These are phyloP conservation scores for Claviceps maximensis DNA, from an alignment of 2,329 filamentous ascomycete genomes.

Conservation along the genomic window DNA sequence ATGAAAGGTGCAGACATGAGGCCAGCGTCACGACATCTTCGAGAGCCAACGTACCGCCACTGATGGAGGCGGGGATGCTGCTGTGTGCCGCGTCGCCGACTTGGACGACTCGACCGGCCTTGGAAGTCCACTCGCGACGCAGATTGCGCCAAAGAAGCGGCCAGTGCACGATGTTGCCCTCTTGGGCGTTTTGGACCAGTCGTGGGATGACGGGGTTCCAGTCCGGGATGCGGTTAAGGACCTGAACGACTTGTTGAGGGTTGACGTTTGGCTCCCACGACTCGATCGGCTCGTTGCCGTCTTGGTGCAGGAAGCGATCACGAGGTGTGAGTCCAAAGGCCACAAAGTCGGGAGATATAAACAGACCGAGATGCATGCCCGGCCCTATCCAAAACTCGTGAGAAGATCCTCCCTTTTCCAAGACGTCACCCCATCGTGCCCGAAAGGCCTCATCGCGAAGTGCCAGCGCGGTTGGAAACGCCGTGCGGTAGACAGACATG, in stretches of 20 bases:
- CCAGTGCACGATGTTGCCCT: conserved; percentile 8
- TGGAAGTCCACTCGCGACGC: conserved; percentile 7
- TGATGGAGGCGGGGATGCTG: conserved; percentile 10
- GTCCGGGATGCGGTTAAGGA: background rate
- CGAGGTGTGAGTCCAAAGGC: conserved; percentile 2
- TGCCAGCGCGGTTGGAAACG: background rate
- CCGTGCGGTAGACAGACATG: conserved; percentile 2
- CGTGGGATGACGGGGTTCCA: conserved; percentile 1
- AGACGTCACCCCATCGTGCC: background rate
- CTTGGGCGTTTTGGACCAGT: conserved; percentile 1
- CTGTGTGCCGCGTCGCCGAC: conserved; percentile 11
- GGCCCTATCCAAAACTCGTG: conserved; percentile 2
- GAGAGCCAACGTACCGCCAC: conserved; percentile 10
- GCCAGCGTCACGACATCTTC: conserved; percentile 11
- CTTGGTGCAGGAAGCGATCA: background rate
- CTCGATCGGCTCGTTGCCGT: background rate
- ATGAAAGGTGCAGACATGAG: conserved; percentile 8
- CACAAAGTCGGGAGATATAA: background rate
- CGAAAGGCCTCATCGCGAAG: background rate
- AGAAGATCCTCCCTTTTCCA: background rate
- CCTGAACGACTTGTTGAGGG: background rate
- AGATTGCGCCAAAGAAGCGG: conserved; percentile 8
- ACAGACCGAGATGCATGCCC: conserved; percentile 2
- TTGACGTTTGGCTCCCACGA: conserved; percentile 3
- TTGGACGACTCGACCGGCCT: conserved; percentile 8